Evolutionary conservation across 768 basidiomycete genomes (phyloP), one percentile per base, ranked within the genome.

Genomic region (Megacollybia marginata): DNA sequence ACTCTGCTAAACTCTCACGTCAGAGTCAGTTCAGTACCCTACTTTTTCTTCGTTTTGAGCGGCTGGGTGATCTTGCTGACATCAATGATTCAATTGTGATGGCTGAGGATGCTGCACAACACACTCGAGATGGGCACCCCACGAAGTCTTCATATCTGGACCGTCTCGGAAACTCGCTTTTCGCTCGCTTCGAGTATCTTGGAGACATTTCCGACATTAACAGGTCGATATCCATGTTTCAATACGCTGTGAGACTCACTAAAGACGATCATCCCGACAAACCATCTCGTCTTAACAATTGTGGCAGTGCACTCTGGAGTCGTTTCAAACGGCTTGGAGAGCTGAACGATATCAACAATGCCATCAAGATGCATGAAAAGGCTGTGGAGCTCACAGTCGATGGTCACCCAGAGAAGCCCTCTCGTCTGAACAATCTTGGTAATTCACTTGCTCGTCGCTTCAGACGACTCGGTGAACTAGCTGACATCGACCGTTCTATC

Each of bases 271-370:
- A 57, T 32, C 48, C 52, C 38, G 48, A 57, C 5, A 52, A 54
- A 15, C 55, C 53, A 2, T 20, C 51, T 15, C 49, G 54, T 28
- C 48, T 61, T 33, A 52, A 53, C 42, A 54, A 52, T 42, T 42
- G 66, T 19, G 63, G 63, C 19, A 53, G 47, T 42, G 62, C 59
- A 7, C 46, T 66, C 46, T 55, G 55, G 16, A 11, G 35, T 15
- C 48, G 48, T 23, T 48, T 48, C 23, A 11, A 48, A 19, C 16
- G n/a, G 19, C 12, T 19, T 20, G 34, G 48, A 13, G n/a, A 23
- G n/a, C 18, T 19, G 5, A n/a, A 11, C 10, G 48, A 48, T 42
- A 13, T 48, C 23, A 38, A 48, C 10, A 12, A 19, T 15, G 2
- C 48, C 9, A 28, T 48, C 32, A 15, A 11, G 6, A 19, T 13